Evolutionary conservation across 441 rosid genomes (phyloP).

Genomic region (Adansonia madagascariensis): DNA sequence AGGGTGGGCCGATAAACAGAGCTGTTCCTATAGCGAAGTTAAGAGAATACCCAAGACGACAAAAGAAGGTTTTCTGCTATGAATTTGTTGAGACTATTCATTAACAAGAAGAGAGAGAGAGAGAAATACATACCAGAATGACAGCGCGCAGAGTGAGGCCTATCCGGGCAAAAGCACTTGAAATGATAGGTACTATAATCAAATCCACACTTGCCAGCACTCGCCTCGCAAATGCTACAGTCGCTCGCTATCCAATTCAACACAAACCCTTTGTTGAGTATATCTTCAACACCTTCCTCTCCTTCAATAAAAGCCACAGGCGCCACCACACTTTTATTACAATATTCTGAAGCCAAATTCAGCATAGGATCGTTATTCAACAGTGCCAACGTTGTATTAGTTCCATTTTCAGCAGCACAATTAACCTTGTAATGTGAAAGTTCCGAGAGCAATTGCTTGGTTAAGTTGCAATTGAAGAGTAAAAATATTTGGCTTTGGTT

Average conservation of each 20-base stretch:
- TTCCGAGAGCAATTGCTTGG: neutral
- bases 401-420: neutral
- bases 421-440: constrained; percentile 29
- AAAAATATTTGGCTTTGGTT: constrained; percentile 22
- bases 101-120: neutral
- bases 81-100: neutral
- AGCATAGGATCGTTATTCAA: neutral
- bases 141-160: constrained; percentile 48
- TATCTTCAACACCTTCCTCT: neutral
- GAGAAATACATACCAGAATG: constrained; percentile 18
- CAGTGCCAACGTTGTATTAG: constrained; percentile 8
- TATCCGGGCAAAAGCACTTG: constrained; percentile 59
- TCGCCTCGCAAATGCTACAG: constrained; percentile 41
- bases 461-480: constrained; percentile 40
- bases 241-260: constrained; percentile 34
- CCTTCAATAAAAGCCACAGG: neutral
- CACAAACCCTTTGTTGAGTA: constrained; percentile 40
- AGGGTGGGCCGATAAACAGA: no score
- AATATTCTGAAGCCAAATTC: neutral
- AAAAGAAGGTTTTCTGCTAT: no score
- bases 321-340: neutral
- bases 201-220: constrained; percentile 63
- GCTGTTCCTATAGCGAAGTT: no score
- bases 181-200: constrained; percentile 26
- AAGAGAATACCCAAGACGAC: no score